Evolutionary conservation across 176 grass and related monocot species (phyloP).

Genomic region (Pontederia crassipes): DNA sequence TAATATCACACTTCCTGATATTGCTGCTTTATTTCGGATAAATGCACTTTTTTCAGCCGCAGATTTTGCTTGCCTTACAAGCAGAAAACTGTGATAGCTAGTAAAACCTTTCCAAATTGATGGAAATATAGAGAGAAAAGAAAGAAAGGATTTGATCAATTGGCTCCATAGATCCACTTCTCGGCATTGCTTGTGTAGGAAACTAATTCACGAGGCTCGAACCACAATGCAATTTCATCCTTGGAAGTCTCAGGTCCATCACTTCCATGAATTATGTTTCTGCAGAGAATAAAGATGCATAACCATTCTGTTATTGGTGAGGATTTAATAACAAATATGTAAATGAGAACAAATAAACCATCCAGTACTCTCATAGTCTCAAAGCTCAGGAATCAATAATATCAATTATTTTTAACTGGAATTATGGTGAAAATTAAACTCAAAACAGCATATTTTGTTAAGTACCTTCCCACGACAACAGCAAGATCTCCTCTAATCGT

Average conservation of each 20-base stretch:
- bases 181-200: slow-evolving; percentile 57
- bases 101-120: neutral
- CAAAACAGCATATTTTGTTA: neutral
- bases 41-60: no score
- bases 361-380: no score
- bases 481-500: slow-evolving; percentile 93
- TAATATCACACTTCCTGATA: no score
- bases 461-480: slow-evolving; percentile 74
- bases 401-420: no score
- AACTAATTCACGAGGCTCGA: slow-evolving; percentile 56
- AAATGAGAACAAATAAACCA: no score
- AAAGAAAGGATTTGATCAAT: slow-evolving; percentile 17
- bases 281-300: slow-evolving; percentile 13
- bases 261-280: slow-evolving; percentile 87
- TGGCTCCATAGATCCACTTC: slow-evolving; percentile 82
- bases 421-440: neutral
- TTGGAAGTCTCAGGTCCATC: slow-evolving; percentile 86
- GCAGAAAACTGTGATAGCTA: neutral
- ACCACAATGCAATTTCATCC: slow-evolving; percentile 82
- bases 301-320: no score
- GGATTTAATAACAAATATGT: no score
- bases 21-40: no score
- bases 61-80: neutral
- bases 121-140: neutral
- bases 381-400: no score